Evolutionary conservation across 139 green algal genomes (phyloP).

Genomic region (Chlamydomonas sp.): DNA sequence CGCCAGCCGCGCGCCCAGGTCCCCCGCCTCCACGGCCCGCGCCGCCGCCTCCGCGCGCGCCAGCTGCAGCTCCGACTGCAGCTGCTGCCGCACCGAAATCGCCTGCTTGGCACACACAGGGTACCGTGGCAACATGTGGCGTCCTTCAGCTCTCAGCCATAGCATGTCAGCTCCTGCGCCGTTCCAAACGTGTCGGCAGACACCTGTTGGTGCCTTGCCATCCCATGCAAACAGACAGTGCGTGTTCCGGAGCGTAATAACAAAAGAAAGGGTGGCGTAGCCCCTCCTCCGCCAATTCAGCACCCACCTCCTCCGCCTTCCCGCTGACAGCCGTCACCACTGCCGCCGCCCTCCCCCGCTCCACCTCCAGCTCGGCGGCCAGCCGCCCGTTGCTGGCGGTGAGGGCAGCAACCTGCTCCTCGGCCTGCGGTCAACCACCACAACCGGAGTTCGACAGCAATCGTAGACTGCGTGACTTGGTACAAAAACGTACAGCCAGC

Average conservation of each 20-base stretch:
- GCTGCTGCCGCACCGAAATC: constrained; percentile 1
- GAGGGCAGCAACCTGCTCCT: constrained; percentile 6
- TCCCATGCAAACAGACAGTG: too few species aligned
- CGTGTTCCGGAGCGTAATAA: too few species aligned
- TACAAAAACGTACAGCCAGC: too few species aligned
- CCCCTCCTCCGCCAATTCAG: not conserved
- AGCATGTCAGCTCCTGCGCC: too few species aligned
- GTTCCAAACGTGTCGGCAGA: too few species aligned
- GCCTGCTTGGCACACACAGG: not conserved
- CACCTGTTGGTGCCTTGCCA: too few species aligned
- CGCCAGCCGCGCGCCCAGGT: not conserved
- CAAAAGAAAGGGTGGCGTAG: not conserved
- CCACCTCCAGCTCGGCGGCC: constrained; percentile 9
- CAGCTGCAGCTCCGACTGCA: constrained; percentile 24
- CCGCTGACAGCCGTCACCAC: constrained; percentile 6
- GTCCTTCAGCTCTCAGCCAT: too few species aligned
- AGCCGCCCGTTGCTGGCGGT: not conserved
- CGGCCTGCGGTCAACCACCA: not conserved
- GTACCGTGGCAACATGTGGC: too few species aligned
- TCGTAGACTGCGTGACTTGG: too few species aligned
- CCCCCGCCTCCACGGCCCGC: constrained; percentile 3
- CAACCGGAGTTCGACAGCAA: not conserved
- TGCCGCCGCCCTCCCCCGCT: constrained; percentile 8
- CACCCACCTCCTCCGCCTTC: constrained; percentile 16
- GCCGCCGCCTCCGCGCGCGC: constrained; percentile 7